Conservation (phyloP, 83 land plant genomes). For the Thuja plicata region DNA sequence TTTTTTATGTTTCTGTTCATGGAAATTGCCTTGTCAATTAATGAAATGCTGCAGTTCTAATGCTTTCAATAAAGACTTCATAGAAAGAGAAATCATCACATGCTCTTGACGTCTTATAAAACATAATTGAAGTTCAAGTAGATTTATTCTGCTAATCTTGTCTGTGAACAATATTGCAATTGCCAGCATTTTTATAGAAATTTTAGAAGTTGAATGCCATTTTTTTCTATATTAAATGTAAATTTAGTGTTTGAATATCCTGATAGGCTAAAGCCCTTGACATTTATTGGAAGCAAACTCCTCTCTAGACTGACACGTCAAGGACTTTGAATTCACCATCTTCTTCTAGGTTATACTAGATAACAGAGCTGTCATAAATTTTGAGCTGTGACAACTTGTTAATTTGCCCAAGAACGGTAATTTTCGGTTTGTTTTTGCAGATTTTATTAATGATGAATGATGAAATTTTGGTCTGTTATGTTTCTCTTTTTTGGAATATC, state of each 20-base stretch:
- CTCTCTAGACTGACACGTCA: background rate
- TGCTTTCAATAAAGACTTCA: background rate
- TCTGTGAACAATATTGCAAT: background rate
- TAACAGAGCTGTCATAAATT: background rate
- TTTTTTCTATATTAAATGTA: background rate
- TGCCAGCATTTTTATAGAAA: background rate
- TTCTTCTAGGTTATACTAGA: background rate
- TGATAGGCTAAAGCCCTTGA: background rate
- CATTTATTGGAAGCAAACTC: background rate
- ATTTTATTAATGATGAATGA: background rate
- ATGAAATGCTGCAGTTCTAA: background rate
- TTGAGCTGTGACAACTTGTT: background rate
- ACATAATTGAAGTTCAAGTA: background rate
- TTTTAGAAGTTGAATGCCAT: background rate
- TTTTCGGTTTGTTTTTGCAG: background rate
- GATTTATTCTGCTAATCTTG: background rate
- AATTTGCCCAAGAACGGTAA: background rate
- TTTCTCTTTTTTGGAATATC: background rate
- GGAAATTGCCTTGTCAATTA: background rate
- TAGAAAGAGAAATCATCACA: background rate
- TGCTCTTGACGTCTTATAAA: background rate
- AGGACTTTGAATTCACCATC: background rate
- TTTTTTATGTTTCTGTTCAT: background rate
- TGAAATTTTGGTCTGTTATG: background rate
- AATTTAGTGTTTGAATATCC: background rate